Percentiles rank a stretch among this genome's conserved stretches.
Conservation (phyloP, 495 filamentous ascomycete species). For the Aspergillus ellipticus region DNA sequence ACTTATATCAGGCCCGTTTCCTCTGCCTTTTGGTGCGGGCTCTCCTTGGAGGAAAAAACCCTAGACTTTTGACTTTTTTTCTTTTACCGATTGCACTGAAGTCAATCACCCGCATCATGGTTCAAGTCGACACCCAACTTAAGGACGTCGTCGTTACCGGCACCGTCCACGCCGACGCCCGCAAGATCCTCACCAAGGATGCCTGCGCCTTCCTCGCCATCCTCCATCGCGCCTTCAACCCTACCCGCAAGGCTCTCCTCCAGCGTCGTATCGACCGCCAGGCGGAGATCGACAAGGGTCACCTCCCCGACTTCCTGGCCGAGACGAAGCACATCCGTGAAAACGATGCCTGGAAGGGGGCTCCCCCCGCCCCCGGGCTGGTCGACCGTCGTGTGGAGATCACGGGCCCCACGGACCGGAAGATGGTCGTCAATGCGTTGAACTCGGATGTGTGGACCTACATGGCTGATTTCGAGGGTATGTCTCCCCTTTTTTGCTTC, state of each 20-base stretch:
- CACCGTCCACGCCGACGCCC: slow-evolving; percentile 67
- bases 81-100: too few species aligned
- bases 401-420: slow-evolving; percentile 94
- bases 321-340: slow-evolving; percentile 96
- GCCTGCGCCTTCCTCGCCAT: slow-evolving; percentile 91
- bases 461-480: slow-evolving; percentile 99
- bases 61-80: too few species aligned
- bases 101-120: too few species aligned
- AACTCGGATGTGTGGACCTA: slow-evolving; percentile 99
- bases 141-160: slow-evolving; percentile 87
- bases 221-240: slow-evolving; percentile 91
- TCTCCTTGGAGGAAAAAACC: too few species aligned
- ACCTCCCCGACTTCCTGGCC: slow-evolving; percentile 90
- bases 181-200: slow-evolving; percentile 88
- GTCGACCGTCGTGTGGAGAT: slow-evolving; percentile 98
- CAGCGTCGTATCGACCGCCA: slow-evolving; percentile 84
- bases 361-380: slow-evolving; percentile 86
- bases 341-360: slow-evolving; percentile 90
- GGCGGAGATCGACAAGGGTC: slow-evolving; percentile 88
- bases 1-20: slow-evolving; percentile 27
- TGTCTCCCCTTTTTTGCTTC: slow-evolving; percentile 6
- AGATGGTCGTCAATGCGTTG: slow-evolving; percentile 99
- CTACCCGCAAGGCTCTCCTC: slow-evolving; percentile 81
- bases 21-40: too few species aligned
- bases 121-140: slow-evolving; percentile 67